Conservation (phyloP, 768 basidiomycete genomes). For the Strobilomyces dryophilus region DNA sequence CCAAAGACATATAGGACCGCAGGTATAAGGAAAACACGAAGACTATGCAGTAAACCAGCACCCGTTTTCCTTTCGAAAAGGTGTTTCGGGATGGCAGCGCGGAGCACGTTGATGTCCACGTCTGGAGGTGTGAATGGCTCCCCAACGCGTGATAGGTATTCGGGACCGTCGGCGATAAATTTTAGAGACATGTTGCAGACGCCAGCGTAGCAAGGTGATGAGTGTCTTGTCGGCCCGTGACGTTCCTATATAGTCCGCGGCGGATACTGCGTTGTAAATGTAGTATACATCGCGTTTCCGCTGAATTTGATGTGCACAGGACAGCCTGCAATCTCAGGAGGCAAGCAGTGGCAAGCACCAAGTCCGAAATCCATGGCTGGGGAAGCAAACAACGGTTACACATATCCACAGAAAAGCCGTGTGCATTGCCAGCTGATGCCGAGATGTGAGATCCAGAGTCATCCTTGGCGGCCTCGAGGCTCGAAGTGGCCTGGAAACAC, state of each 20-base stretch:
- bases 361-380: neutral
- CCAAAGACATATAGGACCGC: neutral
- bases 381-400: neutral
- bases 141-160: neutral
- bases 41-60: neutral
- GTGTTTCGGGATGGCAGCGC: neutral
- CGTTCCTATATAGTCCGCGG: neutral
- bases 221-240: neutral
- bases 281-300: neutral
- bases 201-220: neutral
- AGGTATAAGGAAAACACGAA: slow-evolving; percentile 1
- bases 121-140: neutral
- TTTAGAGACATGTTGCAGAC: neutral
- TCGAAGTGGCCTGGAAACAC: neutral
- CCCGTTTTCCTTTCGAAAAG: neutral
- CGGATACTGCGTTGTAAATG: neutral
- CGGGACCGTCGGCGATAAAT: neutral
- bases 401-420: neutral
- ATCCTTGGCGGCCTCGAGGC: neutral
- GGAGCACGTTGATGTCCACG: neutral
- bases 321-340: neutral
- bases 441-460: neutral
- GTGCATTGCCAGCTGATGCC: neutral
- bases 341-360: too few relatives aligned
- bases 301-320: neutral